Base-by-base conservation (phyloP, 495 filamentous ascomycete species). In the Xylaria curta region DNA sequence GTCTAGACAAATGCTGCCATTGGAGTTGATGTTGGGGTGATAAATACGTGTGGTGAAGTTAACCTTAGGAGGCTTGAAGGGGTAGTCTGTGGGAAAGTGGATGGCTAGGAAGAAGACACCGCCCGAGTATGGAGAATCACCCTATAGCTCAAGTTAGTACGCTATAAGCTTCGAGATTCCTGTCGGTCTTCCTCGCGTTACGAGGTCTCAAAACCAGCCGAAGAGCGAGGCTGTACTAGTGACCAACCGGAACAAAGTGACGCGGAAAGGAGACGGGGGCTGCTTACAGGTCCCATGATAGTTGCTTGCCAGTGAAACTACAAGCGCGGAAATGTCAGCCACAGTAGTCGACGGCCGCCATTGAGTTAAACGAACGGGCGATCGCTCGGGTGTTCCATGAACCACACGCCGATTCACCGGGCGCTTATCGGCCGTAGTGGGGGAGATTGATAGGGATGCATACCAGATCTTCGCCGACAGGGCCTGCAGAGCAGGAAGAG, bases 281-380 rank as follows among this genome's bases (percentile, higher is more conserved):
- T 66, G 91, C 94, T 90, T 91, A 97, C 95, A 81, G 96, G 96
- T 85, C 96, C 96, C 96, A 99, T 99, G 81, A 99, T 99, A 24
- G 96, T 99, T 70, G 96, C 96, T 89, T 99, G 96, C 96, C 96
- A 99, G 90, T 98, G 96, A 80, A 99, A 99, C 96, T 99, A 79
- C 76, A 73, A 12, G 70, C 15, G 74, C 31, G 59, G 31, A 33
- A 10, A 70, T 13, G 79, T 87, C 69, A 87, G 82, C 58, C 71
- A 69, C 68, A 26, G 72, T 76, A 24, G 17, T 31, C 28, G 65
- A 67, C 26, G 46, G 19, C 31, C n/a, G 10, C 31, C n/a, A 42
- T 28, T 36, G 4, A 44, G 17, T 21, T 9, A 51, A 54, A 10
- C 38, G 28, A 24, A 44, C 21, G 13, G 21, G 38, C 26, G 59